Evolutionary conservation across 768 basidiomycete genomes (phyloP).

Genomic region (Boletus vermiculosoides): DNA sequence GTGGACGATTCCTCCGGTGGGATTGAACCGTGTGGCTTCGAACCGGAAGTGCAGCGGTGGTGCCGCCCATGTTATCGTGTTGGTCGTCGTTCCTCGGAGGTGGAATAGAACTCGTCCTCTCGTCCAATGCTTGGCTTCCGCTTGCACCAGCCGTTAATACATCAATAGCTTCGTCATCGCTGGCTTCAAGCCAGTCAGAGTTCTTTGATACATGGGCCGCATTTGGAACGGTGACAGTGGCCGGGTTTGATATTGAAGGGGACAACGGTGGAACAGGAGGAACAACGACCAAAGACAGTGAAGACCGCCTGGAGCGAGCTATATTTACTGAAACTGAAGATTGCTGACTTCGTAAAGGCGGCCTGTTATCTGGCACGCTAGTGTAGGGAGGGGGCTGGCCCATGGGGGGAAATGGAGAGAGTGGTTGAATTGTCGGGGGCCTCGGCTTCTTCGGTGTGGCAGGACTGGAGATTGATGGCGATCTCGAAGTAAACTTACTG

Average conservation of each 20-base stretch:
- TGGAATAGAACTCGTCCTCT: constrained; percentile 64
- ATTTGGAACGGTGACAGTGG: constrained; percentile 30
- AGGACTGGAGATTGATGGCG: constrained; percentile 20
- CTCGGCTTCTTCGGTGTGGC: constrained; percentile 25
- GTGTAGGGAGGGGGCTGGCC: constrained; percentile 70
- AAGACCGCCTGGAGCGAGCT: constrained; percentile 50
- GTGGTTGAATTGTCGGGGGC: constrained; percentile 27
- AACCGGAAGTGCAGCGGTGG: constrained; percentile 27
- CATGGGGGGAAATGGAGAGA: constrained; percentile 28
- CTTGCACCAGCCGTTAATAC: constrained; percentile 78
- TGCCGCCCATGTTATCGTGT: constrained; percentile 16
- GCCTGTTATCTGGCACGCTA: constrained; percentile 32
- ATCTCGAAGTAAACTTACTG: constrained; percentile 19
- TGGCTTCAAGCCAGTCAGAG: constrained; percentile 72
- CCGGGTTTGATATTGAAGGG: constrained; percentile 38
- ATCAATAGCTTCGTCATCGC: constrained; percentile 87
- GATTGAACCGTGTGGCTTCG: constrained; percentile 30
- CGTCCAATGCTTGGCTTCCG: constrained; percentile 78
- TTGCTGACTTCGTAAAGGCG: constrained; percentile 37
- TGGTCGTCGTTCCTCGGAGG: constrained; percentile 30
- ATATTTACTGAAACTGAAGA: constrained; percentile 44
- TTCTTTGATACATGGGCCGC: constrained; percentile 47
- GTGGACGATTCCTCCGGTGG: constrained; percentile 55
- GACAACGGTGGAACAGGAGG: constrained; percentile 32
- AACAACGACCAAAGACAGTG: constrained; percentile 60